Conservation (phyloP, 805 yeast species). For the Suhomyces xylopsoci region DNA sequence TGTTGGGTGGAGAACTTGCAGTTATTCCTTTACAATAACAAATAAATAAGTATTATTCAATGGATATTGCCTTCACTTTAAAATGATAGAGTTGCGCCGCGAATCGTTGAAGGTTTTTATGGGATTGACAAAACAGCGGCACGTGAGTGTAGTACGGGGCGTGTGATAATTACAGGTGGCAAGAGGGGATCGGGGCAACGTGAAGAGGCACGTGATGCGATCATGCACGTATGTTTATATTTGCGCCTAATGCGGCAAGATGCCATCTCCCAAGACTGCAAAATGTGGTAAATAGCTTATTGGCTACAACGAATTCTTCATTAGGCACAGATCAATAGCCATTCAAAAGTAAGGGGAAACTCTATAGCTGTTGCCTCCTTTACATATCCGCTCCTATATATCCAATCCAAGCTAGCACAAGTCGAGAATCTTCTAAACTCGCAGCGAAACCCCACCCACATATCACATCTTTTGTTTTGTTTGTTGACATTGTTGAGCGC, state of each 20-base stretch:
- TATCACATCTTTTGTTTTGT: background rate
- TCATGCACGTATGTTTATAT: background rate
- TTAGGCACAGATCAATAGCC: background rate
- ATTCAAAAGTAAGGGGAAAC: background rate
- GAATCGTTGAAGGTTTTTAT: background rate
- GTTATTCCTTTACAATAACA: background rate
- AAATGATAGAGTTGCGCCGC: background rate
- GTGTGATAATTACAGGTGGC: background rate
- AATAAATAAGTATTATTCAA: background rate
- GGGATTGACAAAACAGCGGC: background rate
- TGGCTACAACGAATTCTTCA: background rate
- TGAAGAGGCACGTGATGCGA: background rate
- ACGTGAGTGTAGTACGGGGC: background rate
- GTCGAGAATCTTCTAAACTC: background rate
- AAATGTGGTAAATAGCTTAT: background rate
- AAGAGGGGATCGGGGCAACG: background rate
- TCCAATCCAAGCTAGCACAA: background rate
- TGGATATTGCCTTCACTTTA: background rate
- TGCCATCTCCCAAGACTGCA: background rate
- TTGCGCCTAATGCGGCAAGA: background rate
- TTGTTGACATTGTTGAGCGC: background rate
- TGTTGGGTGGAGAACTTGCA: background rate
- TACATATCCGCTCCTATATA: background rate
- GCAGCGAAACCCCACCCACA: background rate
- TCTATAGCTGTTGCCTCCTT: background rate